Evolutionary conservation across 225 moss, liverwort and hornwort genomes (phyloP).

Genomic region (Pleurozium schreberi): DNA sequence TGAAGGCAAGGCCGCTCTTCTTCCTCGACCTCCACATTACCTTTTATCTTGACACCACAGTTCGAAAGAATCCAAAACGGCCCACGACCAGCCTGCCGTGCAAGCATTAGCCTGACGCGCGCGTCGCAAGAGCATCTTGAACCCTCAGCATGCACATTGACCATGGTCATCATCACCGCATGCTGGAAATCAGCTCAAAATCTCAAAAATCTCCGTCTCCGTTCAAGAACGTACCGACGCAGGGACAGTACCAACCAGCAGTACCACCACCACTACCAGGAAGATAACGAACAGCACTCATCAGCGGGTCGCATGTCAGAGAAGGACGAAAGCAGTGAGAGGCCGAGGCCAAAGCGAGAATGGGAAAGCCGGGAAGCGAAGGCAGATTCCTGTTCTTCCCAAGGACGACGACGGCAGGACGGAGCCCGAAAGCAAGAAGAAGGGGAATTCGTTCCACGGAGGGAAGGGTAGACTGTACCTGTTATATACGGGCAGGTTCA

Average conservation of each 20-base stretch:
- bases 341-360: background rate
- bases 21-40: background rate
- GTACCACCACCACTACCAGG: background rate
- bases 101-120: background rate
- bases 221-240: constrained; percentile 9
- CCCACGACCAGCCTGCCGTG: no score
- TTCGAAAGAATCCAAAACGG: background rate
- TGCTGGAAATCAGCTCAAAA: background rate
- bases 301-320: constrained; percentile 1
- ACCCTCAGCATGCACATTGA: background rate
- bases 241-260: background rate
- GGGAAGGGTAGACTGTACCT: background rate
- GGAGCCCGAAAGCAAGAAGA: background rate
- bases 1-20: background rate
- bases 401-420: background rate
- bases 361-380: background rate
- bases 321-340: background rate
- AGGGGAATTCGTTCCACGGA: background rate
- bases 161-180: background rate
- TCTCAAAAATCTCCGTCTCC: background rate
- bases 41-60: background rate
- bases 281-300: background rate
- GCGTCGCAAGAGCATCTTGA: background rate
- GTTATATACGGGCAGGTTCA: background rate
- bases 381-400: background rate